These are phyloP conservation scores for Boletus coccyginus DNA, from an alignment of 768 basidiomycete genomes.

Conservation along the genomic window DNA sequence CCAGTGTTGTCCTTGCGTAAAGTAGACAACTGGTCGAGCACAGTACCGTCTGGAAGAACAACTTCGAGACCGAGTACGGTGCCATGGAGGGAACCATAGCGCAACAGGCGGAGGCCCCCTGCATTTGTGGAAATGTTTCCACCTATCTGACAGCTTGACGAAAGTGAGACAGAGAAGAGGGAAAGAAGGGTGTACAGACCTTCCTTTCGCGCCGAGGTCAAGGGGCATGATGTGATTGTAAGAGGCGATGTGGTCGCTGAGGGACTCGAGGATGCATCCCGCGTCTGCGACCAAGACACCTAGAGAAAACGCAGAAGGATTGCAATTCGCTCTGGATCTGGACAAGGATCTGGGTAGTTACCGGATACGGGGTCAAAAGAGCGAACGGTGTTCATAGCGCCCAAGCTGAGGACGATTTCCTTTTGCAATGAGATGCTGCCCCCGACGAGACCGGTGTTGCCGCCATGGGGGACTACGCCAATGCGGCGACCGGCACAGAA, in stretches of 20 bases:
- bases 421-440: conserved; percentile 87
- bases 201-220: conserved; percentile 94
- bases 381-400: conserved; percentile 79
- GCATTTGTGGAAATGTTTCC: conserved; percentile 98
- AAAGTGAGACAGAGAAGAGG: neutral
- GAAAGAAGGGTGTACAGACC: conserved; percentile 42
- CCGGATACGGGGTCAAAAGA: conserved; percentile 84
- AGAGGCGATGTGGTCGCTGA: conserved; percentile 83
- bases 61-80: conserved; percentile 94
- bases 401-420: conserved; percentile 82
- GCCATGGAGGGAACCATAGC: conserved; percentile 95
- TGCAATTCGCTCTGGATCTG: conserved; percentile 3
- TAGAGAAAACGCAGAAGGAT: conserved; percentile 28
- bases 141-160: conserved; percentile 87
- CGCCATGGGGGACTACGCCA: conserved; percentile 95
- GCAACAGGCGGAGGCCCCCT: conserved; percentile 89
- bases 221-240: conserved; percentile 95
- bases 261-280: conserved; percentile 86
- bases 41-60: conserved; percentile 89
- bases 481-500: conserved; percentile 82
- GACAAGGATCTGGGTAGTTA: conserved; percentile 27
- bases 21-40: conserved; percentile 85
- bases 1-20: conserved; percentile 98
- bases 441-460: conserved; percentile 97
- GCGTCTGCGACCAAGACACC: conserved; percentile 92